These are phyloP conservation scores for Alternaria alternata DNA, from an alignment of 2,329 filamentous ascomycete genomes.

Conservation along the genomic window DNA sequence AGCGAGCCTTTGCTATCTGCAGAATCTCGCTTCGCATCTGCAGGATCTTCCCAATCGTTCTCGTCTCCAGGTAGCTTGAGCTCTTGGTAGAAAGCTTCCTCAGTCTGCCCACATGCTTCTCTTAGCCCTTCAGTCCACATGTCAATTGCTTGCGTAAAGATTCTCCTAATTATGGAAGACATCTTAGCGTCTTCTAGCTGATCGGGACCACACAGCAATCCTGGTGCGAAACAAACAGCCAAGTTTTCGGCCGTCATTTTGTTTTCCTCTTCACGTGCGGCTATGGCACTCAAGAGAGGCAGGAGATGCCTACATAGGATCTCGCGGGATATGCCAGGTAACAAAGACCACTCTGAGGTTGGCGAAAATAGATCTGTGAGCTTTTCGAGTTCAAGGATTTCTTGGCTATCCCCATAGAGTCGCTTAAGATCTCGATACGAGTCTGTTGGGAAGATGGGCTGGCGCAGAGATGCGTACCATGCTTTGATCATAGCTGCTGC, in stretches of 20 bases:
- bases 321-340: slow-evolving; percentile 56
- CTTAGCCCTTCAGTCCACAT: slow-evolving; percentile 56
- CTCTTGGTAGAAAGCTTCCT: slow-evolving; percentile 49
- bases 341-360: slow-evolving; percentile 55
- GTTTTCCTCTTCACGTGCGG: slow-evolving; percentile 57
- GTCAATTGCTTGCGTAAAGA: slow-evolving; percentile 59
- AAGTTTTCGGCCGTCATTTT: slow-evolving; percentile 65
- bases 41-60: slow-evolving; percentile 59
- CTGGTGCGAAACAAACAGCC: slow-evolving; percentile 63
- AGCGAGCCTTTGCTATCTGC: slow-evolving; percentile 34
- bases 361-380: slow-evolving; percentile 58
- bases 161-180: slow-evolving; percentile 59
- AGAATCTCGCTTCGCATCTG: slow-evolving; percentile 42
- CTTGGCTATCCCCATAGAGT: slow-evolving; percentile 52
- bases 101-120: slow-evolving; percentile 52
- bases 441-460: slow-evolving; percentile 60
- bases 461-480: slow-evolving; percentile 63
- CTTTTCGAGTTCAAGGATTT: slow-evolving; percentile 52
- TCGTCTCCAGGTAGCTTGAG: slow-evolving; percentile 51
- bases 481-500: slow-evolving; percentile 63
- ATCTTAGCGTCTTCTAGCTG: slow-evolving; percentile 64
- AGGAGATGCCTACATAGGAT: slow-evolving; percentile 61
- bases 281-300: slow-evolving; percentile 59
- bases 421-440: slow-evolving; percentile 58
- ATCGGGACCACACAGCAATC: slow-evolving; percentile 61